Conservation (phyloP, 2,329 filamentous ascomycete genomes). For the Periglandula ipomoeae region DNA sequence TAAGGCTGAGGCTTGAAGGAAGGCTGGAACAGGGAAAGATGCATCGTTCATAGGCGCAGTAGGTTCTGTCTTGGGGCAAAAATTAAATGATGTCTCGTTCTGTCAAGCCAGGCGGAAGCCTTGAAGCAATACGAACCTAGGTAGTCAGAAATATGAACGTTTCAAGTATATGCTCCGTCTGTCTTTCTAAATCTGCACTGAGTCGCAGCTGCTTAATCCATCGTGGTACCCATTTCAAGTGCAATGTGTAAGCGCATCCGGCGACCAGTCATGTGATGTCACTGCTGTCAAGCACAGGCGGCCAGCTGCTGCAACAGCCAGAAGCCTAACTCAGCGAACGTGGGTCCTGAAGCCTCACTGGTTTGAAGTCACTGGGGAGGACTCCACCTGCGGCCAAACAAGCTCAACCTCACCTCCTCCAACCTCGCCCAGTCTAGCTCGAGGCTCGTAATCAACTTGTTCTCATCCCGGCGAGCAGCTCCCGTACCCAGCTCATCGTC, state of each 20-base stretch:
- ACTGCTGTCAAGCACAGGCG: conserved; percentile 10
- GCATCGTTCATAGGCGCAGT: not conserved
- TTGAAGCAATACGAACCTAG: too few species aligned
- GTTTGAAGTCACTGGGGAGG: conserved; percentile 7
- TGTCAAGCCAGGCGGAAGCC: too few species aligned
- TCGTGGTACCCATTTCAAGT: too few species aligned
- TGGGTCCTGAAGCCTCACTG: conserved; percentile 16
- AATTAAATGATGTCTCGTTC: too few species aligned
- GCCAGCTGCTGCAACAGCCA: not conserved
- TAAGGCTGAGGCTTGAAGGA: conserved; percentile 12
- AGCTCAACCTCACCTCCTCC: conserved; percentile 29
- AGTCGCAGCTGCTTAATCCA: too few species aligned
- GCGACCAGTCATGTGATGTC: conserved; percentile 31
- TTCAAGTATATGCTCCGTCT: too few species aligned
- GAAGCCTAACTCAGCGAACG: conserved; percentile 3
- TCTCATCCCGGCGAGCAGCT: conserved; percentile 1
- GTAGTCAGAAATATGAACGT: too few species aligned
- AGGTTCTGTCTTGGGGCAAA: too few species aligned
- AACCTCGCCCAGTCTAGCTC: conserved; percentile 21
- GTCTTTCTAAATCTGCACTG: too few species aligned
- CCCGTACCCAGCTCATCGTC: not conserved
- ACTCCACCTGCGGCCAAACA: conserved; percentile 28
- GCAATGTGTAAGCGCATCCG: too few species aligned
- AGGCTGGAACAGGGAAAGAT: not conserved
- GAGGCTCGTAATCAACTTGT: conserved; percentile 10